A percentile compares a stretch with the other conserved stretches of the same genome.
Evolutionary conservation across 495 filamentous ascomycete species (phyloP).

Genomic region (Tricharina praecox): DNA sequence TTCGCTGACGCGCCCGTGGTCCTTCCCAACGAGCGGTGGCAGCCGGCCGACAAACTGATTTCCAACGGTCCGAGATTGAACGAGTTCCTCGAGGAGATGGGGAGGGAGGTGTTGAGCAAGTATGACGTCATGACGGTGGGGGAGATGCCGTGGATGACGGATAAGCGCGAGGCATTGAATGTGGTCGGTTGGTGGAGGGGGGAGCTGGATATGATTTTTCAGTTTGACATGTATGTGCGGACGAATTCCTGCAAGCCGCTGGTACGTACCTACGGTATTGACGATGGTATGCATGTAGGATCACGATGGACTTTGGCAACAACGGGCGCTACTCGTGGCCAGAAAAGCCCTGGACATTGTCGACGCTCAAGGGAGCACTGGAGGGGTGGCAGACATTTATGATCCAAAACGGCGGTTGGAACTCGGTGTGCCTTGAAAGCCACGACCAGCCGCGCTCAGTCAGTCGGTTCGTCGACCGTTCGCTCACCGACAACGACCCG

Average conservation of each 20-base stretch:
- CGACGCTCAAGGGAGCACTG: slow-evolving; percentile 41
- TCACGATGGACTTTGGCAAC: slow-evolving; percentile 8
- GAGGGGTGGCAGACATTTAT: slow-evolving; percentile 52
- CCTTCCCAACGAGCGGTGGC: slow-evolving; percentile 34
- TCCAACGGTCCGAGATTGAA: slow-evolving; percentile 50
- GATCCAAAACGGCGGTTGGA: slow-evolving; percentile 54
- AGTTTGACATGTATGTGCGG: slow-evolving; percentile 41
- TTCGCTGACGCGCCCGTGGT: slow-evolving; percentile 46
- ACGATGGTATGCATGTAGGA: neutral
- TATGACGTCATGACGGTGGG: slow-evolving; percentile 57
- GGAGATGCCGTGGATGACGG: slow-evolving; percentile 49
- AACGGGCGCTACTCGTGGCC: neutral
- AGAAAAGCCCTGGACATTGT: slow-evolving; percentile 32
- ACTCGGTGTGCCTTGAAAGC: slow-evolving; percentile 54
- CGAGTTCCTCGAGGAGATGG: slow-evolving; percentile 45
- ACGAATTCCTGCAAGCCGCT: too few relatives aligned
- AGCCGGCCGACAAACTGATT: slow-evolving; percentile 40
- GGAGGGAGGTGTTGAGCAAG: slow-evolving; percentile 41
- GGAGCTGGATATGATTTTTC: slow-evolving; percentile 62
- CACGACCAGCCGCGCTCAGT: slow-evolving; percentile 53
- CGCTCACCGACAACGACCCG: slow-evolving; percentile 31
- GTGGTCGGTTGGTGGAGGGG: slow-evolving; percentile 40
- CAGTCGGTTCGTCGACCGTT: slow-evolving; percentile 36
- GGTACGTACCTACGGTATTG: too few relatives aligned
- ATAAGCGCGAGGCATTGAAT: slow-evolving; percentile 40